These are phyloP conservation scores for Silene noctiflora DNA, from an alignment of 179 eudicot species.

Conservation along the genomic window DNA sequence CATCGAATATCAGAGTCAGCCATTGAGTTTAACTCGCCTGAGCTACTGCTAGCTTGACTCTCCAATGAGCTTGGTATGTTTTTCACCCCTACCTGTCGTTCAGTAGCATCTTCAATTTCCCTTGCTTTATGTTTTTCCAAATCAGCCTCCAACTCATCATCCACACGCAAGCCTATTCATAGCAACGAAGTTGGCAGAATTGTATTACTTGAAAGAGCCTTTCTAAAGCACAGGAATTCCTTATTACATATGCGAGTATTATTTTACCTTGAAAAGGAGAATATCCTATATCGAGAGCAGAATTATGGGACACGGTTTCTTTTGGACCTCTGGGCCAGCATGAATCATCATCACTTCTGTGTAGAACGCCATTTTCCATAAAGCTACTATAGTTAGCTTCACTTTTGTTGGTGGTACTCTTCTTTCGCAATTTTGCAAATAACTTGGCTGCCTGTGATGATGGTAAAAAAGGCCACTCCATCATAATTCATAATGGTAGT, in stretches of 20 bases:
- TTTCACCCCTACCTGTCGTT: slow-evolving; percentile 30
- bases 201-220: slow-evolving; percentile 26
- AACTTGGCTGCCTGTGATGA: slow-evolving; percentile 53
- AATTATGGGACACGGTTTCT: slow-evolving; percentile 20
- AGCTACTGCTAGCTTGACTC: slow-evolving; percentile 39
- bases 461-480: slow-evolving; percentile 18
- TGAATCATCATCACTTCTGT: slow-evolving; percentile 23
- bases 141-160: slow-evolving; percentile 25
- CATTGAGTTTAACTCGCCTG: slow-evolving; percentile 36
- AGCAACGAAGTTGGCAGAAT: slow-evolving; percentile 20
- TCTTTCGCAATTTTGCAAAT: slow-evolving; percentile 51
- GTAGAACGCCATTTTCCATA: slow-evolving; percentile 27
- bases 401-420: slow-evolving; percentile 25
- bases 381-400: slow-evolving; percentile 33
- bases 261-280: slow-evolving; percentile 24
- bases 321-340: slow-evolving; percentile 19
- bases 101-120: slow-evolving; percentile 34
- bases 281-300: slow-evolving; percentile 18
- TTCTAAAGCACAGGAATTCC: slow-evolving; percentile 19
- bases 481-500: neutral
- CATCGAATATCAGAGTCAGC: slow-evolving; percentile 56
- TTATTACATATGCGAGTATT: slow-evolving; percentile 17
- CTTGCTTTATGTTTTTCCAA: slow-evolving; percentile 26
- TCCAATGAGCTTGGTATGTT: slow-evolving; percentile 32
- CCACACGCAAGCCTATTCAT: slow-evolving; percentile 24